Base-by-base conservation (phyloP, 1,284 basidiomycete species). In the Macrocystidia cucumis region DNA sequence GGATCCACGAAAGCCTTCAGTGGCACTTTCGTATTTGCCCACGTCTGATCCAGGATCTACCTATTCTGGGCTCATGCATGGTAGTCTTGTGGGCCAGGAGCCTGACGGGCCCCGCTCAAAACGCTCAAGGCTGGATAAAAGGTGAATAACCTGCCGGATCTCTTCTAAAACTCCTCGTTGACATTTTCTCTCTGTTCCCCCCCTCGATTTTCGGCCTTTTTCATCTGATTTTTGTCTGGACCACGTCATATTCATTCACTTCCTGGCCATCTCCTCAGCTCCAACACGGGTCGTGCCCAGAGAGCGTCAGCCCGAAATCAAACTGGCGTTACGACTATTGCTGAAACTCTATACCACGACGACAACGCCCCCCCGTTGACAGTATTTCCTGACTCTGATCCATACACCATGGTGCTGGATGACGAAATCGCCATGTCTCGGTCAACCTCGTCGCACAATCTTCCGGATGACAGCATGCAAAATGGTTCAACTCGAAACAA, bases 11-110 rank as follows among this genome's bases (percentile, higher is more conserved):
- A 86, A 86, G 61, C 71, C 74, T 35, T 58, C 66, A 43, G 62
- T 69, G 44, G 60, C 67, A 41, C 64, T 74, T 60, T 85, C 84
- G 37, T 88, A 87, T 66, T 67, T 88, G 52, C 83, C 84, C 35
- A 60, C 72, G 44, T 76, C 78, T 52, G 85, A 88, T 69, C 84
- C 84, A 44, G 84, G 85, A 51, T 80, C 84, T 45, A 87, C 83
- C 12, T 88, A 86, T 63, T 73, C 78, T 55, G 80, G 78, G 41
- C 68, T 77, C 49, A 72, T 72, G 64, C 60, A 73, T 53, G 72
- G 73, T 44, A 72, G 77, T 50, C 62, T 75, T 48, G 70, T 76
- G 52, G 65, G 62, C 39, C 65, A 72, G 52, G 67, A 74, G 48
- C 69, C 69, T 45, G 77, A 79, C 42, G 77, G 77, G 33, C 63